Base-by-base conservation (phyloP, 306 rosid genomes). In the Calophaca sinica region DNA sequence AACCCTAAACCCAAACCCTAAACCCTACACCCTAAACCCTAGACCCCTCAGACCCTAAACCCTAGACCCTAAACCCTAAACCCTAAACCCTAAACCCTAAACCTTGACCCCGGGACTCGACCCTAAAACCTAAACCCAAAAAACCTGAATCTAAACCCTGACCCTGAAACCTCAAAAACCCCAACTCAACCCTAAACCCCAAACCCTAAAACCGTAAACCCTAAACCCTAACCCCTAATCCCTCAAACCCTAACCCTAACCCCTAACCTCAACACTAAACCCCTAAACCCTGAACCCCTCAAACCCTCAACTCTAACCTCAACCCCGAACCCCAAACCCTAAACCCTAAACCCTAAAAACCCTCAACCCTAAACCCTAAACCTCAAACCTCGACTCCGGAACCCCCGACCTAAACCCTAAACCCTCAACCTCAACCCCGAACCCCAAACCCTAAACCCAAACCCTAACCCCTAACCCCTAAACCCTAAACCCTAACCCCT, bases 301-400 rank as follows among this genome's bases (percentile, higher is more conserved):
- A 11, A 49, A 49, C 53, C 53, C 53, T 10, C 11, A 49, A 49
- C 53, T 15, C 53, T 49, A 49, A 49, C 53, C 15, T 49, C 11
- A 49, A 49, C 53, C 53, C 53, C 11, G 3, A 49, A 49, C 53
- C 53, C 53, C 11, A 49, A 49, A 49, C 53, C 53, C 53, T n/a
- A 49, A 49, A 49, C 53, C 53, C 53, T 49, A 49, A 49, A 11
- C 53, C 53, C 15, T 49, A 49, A 49, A 49, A 11, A 49, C 53
- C 53, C 53, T 49, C 11, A 49, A 49, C 53, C 53, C 53, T n/a
- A 49, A 49, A 49, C 53, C 53, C 53, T n/a, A 49, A 49, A 49
- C 53, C 53, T 15, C 3, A 49, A 49, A 49, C 53, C 53, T 12
- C 4, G 7, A 46, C 4, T 12, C 51, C 51, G 4, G 7, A 46